Percentiles rank a stretch among this genome's conserved stretches.
phyloP scores from a whole-genome alignment of 306 rosid species.

The Rosa lucieae region DNA sequence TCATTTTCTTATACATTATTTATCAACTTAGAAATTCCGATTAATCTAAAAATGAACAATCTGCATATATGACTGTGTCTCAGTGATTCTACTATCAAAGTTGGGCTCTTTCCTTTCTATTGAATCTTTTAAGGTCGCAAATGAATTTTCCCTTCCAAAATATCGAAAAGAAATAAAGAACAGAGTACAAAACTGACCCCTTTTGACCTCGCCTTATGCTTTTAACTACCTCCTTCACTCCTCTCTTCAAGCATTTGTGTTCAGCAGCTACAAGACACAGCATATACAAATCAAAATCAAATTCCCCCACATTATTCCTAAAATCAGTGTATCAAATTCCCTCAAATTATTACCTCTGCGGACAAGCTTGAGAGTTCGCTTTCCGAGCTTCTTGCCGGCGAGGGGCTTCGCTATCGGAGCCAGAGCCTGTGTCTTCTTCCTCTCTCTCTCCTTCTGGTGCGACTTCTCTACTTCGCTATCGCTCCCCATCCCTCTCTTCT shows the following conservation, averaged over 20 bases:
- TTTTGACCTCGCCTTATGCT: conserved; percentile 85
- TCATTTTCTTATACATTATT: too few species aligned
- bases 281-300: neutral
- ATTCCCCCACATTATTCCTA: neutral
- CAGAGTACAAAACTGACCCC: conserved; percentile 50
- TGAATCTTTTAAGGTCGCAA: neutral
- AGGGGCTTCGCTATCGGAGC: conserved; percentile 96
- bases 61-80: neutral
- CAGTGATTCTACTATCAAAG: neutral
- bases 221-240: conserved; percentile 95
- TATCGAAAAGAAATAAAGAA: neutral
- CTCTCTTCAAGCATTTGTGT: conserved; percentile 87
- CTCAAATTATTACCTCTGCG: conserved; percentile 66
- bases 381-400: conserved; percentile 91
- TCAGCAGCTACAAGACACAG: conserved; percentile 57
- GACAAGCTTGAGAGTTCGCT: conserved; percentile 83
- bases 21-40: neutral
- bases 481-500: conserved; percentile 56
- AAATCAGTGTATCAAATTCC: conserved; percentile 18
- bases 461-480: conserved; percentile 75
- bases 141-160: too few species aligned
- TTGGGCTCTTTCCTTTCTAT: neutral
- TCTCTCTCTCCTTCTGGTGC: conserved; percentile 72
- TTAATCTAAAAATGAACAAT: neutral
- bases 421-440: conserved; percentile 66